Conservation (phyloP, 805 yeast genomes). For the Wickerhamiella hasegawae region DNA sequence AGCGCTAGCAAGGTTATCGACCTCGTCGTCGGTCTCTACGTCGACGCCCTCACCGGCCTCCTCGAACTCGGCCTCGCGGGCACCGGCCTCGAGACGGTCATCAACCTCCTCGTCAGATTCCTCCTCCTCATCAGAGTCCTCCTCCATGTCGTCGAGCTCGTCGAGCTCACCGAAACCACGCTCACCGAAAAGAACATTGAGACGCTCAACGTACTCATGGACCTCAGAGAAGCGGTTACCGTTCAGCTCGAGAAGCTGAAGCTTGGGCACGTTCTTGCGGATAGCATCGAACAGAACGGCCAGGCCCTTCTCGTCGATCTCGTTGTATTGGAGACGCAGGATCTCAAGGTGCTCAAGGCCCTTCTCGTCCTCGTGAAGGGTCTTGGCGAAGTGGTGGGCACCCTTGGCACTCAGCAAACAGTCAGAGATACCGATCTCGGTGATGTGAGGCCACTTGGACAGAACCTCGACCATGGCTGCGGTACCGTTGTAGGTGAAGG, state of each 20-base stretch:
- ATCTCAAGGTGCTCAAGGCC: constrained; percentile 30
- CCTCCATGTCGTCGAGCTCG: constrained; percentile 91
- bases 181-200: constrained; percentile 46
- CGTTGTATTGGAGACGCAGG: constrained; percentile 77
- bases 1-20: constrained; percentile 42
- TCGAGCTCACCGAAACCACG: constrained; percentile 75
- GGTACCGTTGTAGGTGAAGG: constrained; percentile 63
- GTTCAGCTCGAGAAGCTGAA: constrained; percentile 63
- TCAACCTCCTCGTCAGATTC: constrained; percentile 35
- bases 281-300: constrained; percentile 41
- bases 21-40: constrained; percentile 28
- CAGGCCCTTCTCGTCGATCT: constrained; percentile 54
- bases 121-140: constrained; percentile 50
- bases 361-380: constrained; percentile 13
- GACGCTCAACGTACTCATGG: constrained; percentile 45
- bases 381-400: constrained; percentile 34
- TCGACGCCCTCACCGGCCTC: constrained; percentile 27
- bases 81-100: constrained; percentile 27
- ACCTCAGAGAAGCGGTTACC: constrained; percentile 93
- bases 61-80: constrained; percentile 27
- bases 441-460: constrained; percentile 45
- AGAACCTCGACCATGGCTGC: constrained; percentile 46
- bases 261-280: constrained; percentile 36
- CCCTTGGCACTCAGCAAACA: constrained; percentile 75
- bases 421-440: constrained; percentile 77